phyloP scores from a whole-genome alignment of 495 filamentous ascomycete species.

The Trichodelitschia bisporula region DNA sequence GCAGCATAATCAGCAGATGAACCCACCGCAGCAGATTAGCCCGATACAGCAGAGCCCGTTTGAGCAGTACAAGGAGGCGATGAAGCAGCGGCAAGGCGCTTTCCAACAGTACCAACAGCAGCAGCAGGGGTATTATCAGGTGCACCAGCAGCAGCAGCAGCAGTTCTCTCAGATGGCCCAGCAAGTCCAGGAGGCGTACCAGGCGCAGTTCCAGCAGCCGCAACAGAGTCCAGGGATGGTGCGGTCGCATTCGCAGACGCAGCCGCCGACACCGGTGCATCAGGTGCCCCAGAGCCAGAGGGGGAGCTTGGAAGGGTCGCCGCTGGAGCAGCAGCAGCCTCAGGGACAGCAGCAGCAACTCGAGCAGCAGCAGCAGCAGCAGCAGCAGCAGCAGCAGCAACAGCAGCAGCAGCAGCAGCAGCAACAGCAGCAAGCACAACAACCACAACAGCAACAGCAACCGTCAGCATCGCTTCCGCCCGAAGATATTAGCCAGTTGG shows the following conservation, averaged over 20 bases:
- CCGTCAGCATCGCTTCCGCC: too few relatives aligned
- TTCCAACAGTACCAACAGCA: too few relatives aligned
- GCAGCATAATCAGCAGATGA: neutral
- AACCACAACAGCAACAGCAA: neutral
- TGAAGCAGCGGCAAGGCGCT: too few relatives aligned
- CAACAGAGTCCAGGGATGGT: neutral
- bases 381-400: neutral
- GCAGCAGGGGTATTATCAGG: neutral
- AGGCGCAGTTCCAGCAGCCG: neutral
- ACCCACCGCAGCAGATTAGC: too few relatives aligned
- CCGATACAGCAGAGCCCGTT: too few relatives aligned
- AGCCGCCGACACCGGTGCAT: neutral
- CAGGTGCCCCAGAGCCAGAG: neutral
- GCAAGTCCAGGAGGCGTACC: too few relatives aligned
- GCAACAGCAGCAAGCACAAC: neutral
- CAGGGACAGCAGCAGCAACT: neutral
- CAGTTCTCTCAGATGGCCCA: too few relatives aligned
- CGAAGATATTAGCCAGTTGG: too few relatives aligned
- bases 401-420: neutral
- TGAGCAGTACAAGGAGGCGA: too few relatives aligned
- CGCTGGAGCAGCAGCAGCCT: neutral
- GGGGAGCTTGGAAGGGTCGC: neutral
- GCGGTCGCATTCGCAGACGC: neutral
- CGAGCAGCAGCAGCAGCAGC: neutral
- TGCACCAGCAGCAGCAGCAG: neutral